Conservation (phyloP, 2,329 filamentous ascomycete species). For the Alternaria alternata region DNA sequence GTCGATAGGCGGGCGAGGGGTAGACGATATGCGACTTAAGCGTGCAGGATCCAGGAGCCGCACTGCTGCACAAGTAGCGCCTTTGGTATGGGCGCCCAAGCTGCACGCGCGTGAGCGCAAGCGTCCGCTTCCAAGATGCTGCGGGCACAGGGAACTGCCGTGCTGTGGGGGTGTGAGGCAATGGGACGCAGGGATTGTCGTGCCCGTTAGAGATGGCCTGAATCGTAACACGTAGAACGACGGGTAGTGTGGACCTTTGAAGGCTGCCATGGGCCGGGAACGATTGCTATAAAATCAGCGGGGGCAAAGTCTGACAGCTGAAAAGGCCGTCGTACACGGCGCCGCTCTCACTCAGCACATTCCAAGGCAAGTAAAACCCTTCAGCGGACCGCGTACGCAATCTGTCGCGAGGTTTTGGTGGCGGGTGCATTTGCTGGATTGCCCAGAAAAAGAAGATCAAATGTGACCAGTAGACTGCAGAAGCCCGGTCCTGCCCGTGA, state of each 20-base stretch:
- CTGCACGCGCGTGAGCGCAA: constrained; percentile 34
- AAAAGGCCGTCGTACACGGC: constrained; percentile 21
- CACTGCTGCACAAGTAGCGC: constrained; percentile 28
- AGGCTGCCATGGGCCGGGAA: constrained; percentile 21
- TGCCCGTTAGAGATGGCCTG: constrained; percentile 26
- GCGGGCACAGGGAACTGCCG: constrained; percentile 48
- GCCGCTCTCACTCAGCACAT: constrained; percentile 30
- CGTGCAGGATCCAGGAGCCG: constrained; percentile 39
- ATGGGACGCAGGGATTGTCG: constrained; percentile 33
- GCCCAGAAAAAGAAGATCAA: constrained; percentile 32
- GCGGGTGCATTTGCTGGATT: constrained; percentile 31
- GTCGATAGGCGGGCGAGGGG: constrained; percentile 32
- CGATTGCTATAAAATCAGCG: constrained; percentile 27
- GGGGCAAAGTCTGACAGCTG: constrained; percentile 28
- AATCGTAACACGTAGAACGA: constrained; percentile 27
- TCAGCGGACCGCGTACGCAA: constrained; percentile 18
- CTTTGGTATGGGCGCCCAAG: constrained; percentile 24
- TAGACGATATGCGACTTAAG: constrained; percentile 35
- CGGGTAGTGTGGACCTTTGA: constrained; percentile 23
- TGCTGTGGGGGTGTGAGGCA: constrained; percentile 45
- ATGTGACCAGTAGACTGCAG: constrained; percentile 33
- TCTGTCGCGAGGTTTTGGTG: constrained; percentile 14
- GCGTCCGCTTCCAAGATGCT: constrained; percentile 35
- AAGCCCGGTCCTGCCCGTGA: constrained; percentile 29
- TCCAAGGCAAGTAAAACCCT: constrained; percentile 18